phyloP scores from a whole-genome alignment of 768 basidiomycete species.

The Termitomyces sp. region DNA sequence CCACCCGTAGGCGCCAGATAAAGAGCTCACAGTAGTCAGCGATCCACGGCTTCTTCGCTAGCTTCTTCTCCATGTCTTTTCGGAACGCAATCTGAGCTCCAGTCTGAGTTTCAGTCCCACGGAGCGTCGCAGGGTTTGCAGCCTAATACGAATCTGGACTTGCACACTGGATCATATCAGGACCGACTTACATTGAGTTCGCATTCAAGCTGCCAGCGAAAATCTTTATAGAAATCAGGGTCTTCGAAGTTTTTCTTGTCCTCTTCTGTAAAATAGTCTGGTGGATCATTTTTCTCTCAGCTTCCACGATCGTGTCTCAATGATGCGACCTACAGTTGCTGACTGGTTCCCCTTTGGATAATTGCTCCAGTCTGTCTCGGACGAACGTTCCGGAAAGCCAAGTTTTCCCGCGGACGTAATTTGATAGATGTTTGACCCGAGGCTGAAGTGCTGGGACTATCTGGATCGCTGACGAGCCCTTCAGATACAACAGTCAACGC shows the following conservation, averaged over 20 bases:
- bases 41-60: conserved; percentile 57
- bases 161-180: not conserved
- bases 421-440: conserved; percentile 39
- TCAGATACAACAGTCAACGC: not conserved
- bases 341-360: conserved; percentile 31
- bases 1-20: not conserved
- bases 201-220: conserved; percentile 41
- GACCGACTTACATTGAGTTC: conserved; percentile 39
- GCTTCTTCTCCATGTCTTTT: conserved; percentile 40
- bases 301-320: not conserved
- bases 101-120: conserved; percentile 31
- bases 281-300: not conserved
- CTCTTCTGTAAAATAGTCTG: conserved; percentile 45
- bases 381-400: conserved; percentile 49
- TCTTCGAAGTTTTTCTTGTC: conserved; percentile 48
- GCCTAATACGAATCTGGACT: conserved; percentile 12
- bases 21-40: conserved; percentile 41
- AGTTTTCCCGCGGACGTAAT: conserved; percentile 56
- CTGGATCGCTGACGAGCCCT: conserved; percentile 63
- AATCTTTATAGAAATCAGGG: conserved; percentile 39
- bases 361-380: conserved; percentile 29
- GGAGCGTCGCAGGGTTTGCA: conserved; percentile 35
- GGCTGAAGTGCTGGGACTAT: conserved; percentile 54
- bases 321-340: conserved; percentile 36
- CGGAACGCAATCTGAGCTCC: conserved; percentile 30